Evolutionary conservation across 169 alveolate genomes (phyloP), one percentile per base, ranked within the genome.

Genomic region (Plasmodium fragile): DNA sequence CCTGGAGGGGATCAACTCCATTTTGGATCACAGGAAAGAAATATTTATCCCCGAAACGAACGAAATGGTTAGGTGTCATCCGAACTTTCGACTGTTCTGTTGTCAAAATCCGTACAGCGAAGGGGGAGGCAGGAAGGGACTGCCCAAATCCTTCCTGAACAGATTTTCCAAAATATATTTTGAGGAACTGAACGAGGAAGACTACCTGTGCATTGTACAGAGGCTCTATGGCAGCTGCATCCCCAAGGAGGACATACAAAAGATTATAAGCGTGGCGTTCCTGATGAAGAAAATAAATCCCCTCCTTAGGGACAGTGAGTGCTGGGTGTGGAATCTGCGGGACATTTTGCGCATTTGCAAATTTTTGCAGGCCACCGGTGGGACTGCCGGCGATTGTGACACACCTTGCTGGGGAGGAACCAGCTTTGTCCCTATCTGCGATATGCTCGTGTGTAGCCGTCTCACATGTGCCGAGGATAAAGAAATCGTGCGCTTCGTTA

Each of bases 131-230:
- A 98, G 99, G 65, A 99, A 99, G 94, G 99, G 99, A 36, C 97
- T 99, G 30, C 99, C 99, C 0, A 98, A 98, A 94, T 98, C 99
- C 45, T 99, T 99, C 87, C 95, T 99, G 83, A 99, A 99, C 95
- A 97, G 99, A 83, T 99, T 99, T 95, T 98, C 98, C 41, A 98
- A 98, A 93, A 97, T 99, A 22, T 97, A 97, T 89, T 97, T 99
- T 39, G 97, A 97, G 30, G 98, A 97, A 39, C 94, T 98, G 69
- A 95, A 92, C 83, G 90, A 92, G 32, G 93, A 95, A 41, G 99
- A 98, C 84, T 98, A 97, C 93, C 79, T 87, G 30, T 95, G 96
- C 36, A 98, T 99, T 92, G 93, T 98, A 18, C 92, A 83, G 83
- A 95, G 97, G 70, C 90, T 96, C 36, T 98, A 95, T 92, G 95